Conservation (phyloP, 495 filamentous ascomycete species). For the Tuber indicum region DNA sequence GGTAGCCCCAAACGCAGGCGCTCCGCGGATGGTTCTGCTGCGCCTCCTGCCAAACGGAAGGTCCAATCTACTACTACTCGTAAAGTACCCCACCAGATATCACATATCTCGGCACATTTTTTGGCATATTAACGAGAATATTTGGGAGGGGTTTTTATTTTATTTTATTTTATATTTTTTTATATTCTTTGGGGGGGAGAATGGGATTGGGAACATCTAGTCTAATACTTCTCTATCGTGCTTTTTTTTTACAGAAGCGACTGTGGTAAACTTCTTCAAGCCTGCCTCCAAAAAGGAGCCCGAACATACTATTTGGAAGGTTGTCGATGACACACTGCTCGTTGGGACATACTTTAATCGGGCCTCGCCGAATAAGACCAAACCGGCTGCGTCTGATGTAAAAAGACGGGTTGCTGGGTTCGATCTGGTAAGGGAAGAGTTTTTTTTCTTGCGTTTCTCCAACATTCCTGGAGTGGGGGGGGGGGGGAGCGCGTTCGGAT, state of each 20-base stretch:
- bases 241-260: constrained; percentile 50
- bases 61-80: constrained; percentile 24
- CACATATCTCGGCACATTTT: background rate
- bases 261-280: constrained; percentile 81
- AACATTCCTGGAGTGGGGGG: background rate
- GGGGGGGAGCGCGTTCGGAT: background rate
- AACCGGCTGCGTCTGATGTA: constrained; percentile 40
- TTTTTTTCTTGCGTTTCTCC: background rate
- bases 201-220: background rate
- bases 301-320: constrained; percentile 66
- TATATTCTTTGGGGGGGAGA: background rate
- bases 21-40: background rate
- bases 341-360: constrained; percentile 63
- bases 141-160: background rate
- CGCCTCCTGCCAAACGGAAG: constrained; percentile 16
- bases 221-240: constrained; percentile 15
- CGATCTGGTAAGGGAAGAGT: constrained; percentile 61
- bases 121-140: background rate
- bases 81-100: background rate
- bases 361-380: constrained; percentile 30
- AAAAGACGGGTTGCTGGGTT: constrained; percentile 71
- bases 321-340: constrained; percentile 62
- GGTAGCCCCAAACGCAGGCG: constrained; percentile 21
- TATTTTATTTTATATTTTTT: background rate
- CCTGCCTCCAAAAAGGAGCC: constrained; percentile 79